These are phyloP conservation scores for Mollisiaceae sp. DNA, from an alignment of 2,329 filamentous ascomycete genomes.

Conservation along the genomic window DNA sequence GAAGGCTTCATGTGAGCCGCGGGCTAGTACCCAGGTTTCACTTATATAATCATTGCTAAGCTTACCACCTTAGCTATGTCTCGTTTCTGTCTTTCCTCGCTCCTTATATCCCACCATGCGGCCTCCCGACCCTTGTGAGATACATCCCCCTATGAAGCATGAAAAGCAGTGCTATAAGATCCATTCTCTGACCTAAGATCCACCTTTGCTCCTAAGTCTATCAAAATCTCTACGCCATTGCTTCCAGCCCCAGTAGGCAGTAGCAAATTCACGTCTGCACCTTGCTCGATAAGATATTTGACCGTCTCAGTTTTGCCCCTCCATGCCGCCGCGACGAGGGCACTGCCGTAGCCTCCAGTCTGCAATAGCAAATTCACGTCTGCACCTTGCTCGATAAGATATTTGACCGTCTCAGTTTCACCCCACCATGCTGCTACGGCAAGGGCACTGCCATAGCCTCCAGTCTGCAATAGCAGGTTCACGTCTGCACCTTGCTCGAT, in stretches of 20 bases:
- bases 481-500: background rate
- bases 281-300: background rate
- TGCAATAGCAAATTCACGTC: background rate
- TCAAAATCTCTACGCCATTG: background rate
- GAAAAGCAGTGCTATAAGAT: background rate
- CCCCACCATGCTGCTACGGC: background rate
- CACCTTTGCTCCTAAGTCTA: background rate
- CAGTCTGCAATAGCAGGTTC: background rate
- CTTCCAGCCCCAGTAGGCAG: background rate
- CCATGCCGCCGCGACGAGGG: background rate
- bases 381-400: background rate
- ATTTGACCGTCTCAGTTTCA: background rate
- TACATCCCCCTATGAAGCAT: background rate
- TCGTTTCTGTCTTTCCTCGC: background rate
- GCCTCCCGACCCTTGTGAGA: background rate
- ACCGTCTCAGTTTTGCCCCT: background rate
- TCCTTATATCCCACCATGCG: background rate
- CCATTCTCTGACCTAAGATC: background rate
- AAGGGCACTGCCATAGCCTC: background rate
- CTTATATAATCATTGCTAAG: too few species aligned
- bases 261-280: slow-evolving; percentile 11
- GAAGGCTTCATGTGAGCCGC: too few species aligned
- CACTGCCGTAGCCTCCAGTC: background rate
- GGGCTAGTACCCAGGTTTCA: too few species aligned
- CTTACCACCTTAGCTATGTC: background rate